Evolutionary conservation across 345 rosid genomes (phyloP).

Genomic region (Lagerstroemia speciosa): DNA sequence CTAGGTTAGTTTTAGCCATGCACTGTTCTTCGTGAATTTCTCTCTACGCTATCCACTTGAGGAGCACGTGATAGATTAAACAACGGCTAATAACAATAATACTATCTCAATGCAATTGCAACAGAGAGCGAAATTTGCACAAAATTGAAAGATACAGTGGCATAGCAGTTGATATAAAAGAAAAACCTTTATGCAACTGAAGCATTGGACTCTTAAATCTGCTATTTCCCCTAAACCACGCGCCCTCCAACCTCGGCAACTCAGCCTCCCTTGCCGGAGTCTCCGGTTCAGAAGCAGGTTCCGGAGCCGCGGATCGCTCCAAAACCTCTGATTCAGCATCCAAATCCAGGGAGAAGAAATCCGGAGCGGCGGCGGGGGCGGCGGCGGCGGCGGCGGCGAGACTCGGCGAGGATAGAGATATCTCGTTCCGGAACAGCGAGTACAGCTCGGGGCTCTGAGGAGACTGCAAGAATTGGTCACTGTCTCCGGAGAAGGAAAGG

Average conservation of each 20-base stretch:
- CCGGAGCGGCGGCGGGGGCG: conserved; percentile 28
- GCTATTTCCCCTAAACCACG: conserved; percentile 66
- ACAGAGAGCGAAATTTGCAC: background rate
- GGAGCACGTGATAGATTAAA: background rate
- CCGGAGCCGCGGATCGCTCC: conserved; percentile 11
- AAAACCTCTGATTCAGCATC: conserved; percentile 15
- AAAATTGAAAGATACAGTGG: background rate
- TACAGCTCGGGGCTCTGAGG: conserved; percentile 30
- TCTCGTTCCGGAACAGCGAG: conserved; percentile 66
- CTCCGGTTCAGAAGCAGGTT: conserved; percentile 20
- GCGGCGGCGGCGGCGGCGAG: conserved; percentile 16
- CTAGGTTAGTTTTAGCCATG: too few species aligned
- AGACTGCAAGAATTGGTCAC: conserved; percentile 9
- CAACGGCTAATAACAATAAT: background rate
- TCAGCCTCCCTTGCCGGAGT: conserved; percentile 17
- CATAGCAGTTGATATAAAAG: background rate
- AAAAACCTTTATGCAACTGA: conserved; percentile 79
- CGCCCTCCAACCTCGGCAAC: conserved; percentile 36
- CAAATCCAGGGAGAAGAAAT: conserved; percentile 69
- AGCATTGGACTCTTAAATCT: conserved; percentile 77
- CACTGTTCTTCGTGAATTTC: too few species aligned
- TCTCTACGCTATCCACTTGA: too few species aligned
- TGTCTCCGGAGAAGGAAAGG: conserved; percentile 12
- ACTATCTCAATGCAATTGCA: background rate
- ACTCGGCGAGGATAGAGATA: conserved; percentile 30